Evolutionary conservation across 306 rosid species (phyloP).

Genomic region (Cicer bijugum): DNA sequence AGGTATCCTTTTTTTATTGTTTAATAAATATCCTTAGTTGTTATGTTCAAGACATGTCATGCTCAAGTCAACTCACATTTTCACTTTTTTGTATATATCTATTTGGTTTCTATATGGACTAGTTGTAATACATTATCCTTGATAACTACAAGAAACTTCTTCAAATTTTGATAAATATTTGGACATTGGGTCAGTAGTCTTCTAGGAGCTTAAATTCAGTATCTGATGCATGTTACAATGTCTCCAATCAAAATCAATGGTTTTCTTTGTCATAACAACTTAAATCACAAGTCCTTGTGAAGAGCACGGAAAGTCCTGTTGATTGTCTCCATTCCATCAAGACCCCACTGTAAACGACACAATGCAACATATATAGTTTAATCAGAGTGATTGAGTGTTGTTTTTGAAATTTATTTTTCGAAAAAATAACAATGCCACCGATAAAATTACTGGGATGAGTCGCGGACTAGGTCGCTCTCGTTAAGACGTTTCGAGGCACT

Average conservation of each 20-base stretch:
- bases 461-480: too few species aligned
- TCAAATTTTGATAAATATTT: slow-evolving; percentile 9
- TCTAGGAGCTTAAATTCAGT: background rate
- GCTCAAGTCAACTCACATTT: background rate
- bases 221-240: background rate
- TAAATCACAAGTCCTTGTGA: slow-evolving; percentile 24
- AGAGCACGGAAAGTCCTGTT: slow-evolving; percentile 40
- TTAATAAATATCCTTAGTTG: background rate
- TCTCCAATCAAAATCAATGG: slow-evolving; percentile 27
- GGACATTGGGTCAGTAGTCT: background rate
- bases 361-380: slow-evolving; percentile 24
- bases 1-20: background rate
- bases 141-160: background rate
- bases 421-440: too few species aligned
- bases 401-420: too few species aligned
- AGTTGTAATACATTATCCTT: background rate
- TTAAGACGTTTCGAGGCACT: too few species aligned
- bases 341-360: background rate
- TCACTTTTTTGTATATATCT: background rate
- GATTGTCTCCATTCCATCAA: slow-evolving; percentile 17
- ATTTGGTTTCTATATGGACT: background rate
- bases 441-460: too few species aligned
- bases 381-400: background rate
- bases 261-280: slow-evolving; percentile 13
- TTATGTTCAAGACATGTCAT: slow-evolving; percentile 19